These are phyloP conservation scores for Blastobotrys petasosporus DNA, from an alignment of 1,139 yeast genomes.

Conservation along the genomic window DNA sequence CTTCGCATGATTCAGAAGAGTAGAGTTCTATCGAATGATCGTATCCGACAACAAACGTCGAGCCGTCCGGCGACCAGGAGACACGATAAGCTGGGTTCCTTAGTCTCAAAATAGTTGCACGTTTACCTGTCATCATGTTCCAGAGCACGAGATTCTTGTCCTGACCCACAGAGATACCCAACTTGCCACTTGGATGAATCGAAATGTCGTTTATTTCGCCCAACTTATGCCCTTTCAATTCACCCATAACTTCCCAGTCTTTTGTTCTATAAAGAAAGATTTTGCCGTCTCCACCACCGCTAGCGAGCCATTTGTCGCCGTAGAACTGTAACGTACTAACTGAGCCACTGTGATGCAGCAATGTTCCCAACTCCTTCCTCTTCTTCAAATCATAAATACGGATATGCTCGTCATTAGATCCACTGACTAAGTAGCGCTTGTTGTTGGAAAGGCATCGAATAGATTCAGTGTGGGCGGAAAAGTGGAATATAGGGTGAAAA, in stretches of 20 bases:
- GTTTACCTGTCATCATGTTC: conserved; percentile 97
- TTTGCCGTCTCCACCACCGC: conserved; percentile 88
- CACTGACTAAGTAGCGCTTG: conserved; percentile 82
- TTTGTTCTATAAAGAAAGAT: conserved; percentile 91
- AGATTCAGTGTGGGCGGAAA: conserved; percentile 87
- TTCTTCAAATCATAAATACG: conserved; percentile 90
- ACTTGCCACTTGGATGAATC: conserved; percentile 88
- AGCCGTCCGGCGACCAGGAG: conserved; percentile 46
- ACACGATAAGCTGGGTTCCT: conserved; percentile 52
- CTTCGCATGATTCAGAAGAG: conserved; percentile 57
- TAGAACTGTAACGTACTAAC: conserved; percentile 73
- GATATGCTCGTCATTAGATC: conserved; percentile 94
- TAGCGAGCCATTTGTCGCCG: conserved; percentile 66
- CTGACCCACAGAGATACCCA: conserved; percentile 82
- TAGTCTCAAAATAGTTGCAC: conserved; percentile 78
- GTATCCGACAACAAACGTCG: conserved; percentile 69
- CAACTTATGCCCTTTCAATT: conserved; percentile 70
- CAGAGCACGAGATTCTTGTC: conserved; percentile 82
- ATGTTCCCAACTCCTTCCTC: conserved; percentile 87
- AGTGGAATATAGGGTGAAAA: conserved; percentile 91
- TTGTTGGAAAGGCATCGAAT: conserved; percentile 81
- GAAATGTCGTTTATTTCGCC: conserved; percentile 65
- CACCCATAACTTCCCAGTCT: conserved; percentile 93
- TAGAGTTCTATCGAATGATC: conserved; percentile 59
- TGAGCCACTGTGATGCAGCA: conserved; percentile 86